Percentiles rank a stretch among this genome's conserved stretches.
These are phyloP conservation scores for Aaosphaeria pasadenensis DNA, from an alignment of 2,329 filamentous ascomycete genomes.

Conservation along the genomic window DNA sequence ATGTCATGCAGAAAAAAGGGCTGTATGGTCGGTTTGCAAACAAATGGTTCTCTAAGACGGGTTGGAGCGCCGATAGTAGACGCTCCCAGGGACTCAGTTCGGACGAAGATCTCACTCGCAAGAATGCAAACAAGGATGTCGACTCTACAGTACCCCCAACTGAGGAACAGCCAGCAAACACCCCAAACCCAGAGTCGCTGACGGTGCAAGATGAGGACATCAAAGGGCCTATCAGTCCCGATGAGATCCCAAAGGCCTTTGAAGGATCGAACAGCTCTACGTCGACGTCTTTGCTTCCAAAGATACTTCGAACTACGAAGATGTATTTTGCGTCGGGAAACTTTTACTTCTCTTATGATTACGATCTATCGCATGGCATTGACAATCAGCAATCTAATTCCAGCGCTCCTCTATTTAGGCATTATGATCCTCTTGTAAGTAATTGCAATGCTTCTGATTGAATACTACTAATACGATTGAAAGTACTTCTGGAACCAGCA, in stretches of 20 bases:
- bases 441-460: not conserved
- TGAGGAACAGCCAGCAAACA: conserved; percentile 16
- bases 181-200: conserved; percentile 17
- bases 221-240: conserved; percentile 21
- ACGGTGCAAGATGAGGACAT: conserved; percentile 17
- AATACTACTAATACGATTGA: too few species aligned
- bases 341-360: conserved; percentile 94
- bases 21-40: conserved; percentile 87
- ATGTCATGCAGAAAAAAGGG: conserved; percentile 80
- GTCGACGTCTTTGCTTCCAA: conserved; percentile 62
- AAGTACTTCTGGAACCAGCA: conserved; percentile 89
- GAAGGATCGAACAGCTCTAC: conserved; percentile 29
- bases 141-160: conserved; percentile 24
- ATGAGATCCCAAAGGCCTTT: conserved; percentile 34
- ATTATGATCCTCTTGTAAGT: conserved; percentile 65
- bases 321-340: conserved; percentile 79
- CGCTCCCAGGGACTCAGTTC: conserved; percentile 66
- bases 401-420: conserved; percentile 64
- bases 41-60: conserved; percentile 84
- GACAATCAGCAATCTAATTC: conserved; percentile 40
- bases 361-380: conserved; percentile 76
- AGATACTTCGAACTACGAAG: conserved; percentile 77
- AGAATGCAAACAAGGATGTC: conserved; percentile 31
- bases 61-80: conserved; percentile 72
- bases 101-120: conserved; percentile 42